phyloP scores from a whole-genome alignment of 257 asterid species.

The Mentha longifolia region DNA sequence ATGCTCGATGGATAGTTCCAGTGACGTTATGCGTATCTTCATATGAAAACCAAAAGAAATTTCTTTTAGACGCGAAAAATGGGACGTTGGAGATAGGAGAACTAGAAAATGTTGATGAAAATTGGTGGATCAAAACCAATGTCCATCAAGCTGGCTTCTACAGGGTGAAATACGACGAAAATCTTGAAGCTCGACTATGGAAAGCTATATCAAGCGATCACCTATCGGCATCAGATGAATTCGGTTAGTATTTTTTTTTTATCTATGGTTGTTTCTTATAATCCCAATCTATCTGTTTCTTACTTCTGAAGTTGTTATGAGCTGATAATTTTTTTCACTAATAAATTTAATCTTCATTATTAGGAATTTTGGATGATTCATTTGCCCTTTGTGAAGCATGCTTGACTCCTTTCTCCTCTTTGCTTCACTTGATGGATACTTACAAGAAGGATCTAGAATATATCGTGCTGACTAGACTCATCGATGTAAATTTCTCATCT shows the following conservation, averaged over 20 bases:
- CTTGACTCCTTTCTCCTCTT: conserved; percentile 42
- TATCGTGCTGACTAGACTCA: conserved; percentile 43
- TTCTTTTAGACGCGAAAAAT: conserved; percentile 40
- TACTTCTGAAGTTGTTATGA: neutral
- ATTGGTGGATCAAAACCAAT: conserved; percentile 50
- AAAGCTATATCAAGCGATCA: conserved; percentile 37
- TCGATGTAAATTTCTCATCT: conserved; percentile 31
- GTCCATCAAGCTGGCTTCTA: conserved; percentile 49
- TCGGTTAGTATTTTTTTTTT: conserved; percentile 20
- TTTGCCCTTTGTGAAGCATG: conserved; percentile 52
- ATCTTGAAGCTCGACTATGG: conserved; percentile 37
- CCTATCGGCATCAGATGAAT: conserved; percentile 49
- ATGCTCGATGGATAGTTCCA: conserved; percentile 51
- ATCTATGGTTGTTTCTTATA: neutral
- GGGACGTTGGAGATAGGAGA: conserved; percentile 34
- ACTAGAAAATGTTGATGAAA: conserved; percentile 3
- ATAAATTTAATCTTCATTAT: neutral
- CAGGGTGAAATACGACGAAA: conserved; percentile 47
- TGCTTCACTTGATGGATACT: conserved; percentile 47
- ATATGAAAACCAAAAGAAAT: conserved; percentile 34
- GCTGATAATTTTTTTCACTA: neutral
- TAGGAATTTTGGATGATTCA: conserved; percentile 51
- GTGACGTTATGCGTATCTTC: conserved; percentile 43
- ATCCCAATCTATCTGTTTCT: neutral
- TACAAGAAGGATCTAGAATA: conserved; percentile 44